Base-by-base conservation (phyloP, 331 rosid genomes). In the Malus hybrid region DNA sequence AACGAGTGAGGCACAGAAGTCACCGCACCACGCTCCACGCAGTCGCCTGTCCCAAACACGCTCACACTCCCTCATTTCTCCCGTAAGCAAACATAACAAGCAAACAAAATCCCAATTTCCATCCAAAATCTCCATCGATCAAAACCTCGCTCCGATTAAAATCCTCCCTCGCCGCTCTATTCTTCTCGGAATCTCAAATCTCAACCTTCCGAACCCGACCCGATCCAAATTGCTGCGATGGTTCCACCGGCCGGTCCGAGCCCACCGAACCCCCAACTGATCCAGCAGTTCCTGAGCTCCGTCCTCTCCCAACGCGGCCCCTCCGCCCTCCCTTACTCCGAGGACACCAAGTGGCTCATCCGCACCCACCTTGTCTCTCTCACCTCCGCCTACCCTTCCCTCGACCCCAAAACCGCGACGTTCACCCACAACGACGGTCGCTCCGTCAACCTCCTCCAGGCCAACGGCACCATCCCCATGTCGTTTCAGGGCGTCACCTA, bases 401-500 rank as follows among this genome's bases (percentile, higher is more conserved):
- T 95, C 1, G 90, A 89, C 3, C 93, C 97, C 68, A 91, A 91
- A 59, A 90, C 97, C 5, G 96, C 97, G 1, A 77, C 87, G 0
- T 94, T 89, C 71, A 94, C 93, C 52, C 99, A 94, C 83, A 94
- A 94, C 87, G 96, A 94, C 62, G 97, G 99, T 1, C 96, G 97
- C 44, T 75, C 93, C 74, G 91, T 94, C 31, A 90, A 94, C 39
- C 97, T 94, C 60, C 97, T 94, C n/a, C 91, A 92, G 71, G 93
- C 91, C 6, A 89, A 90, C 1, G 97, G 99, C 19, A 94, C 99
- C 16, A 77, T 92, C 22, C 99, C 97, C 6, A 90, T 92, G 86
- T 62, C 85, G 6, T 94, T 83, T 27, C 97, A 90, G 50, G 87
- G 86, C 60, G 87, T 87, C 2, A 89, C 97, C 18, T 94, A 94